A percentile compares a stretch with the other conserved stretches of the same genome.
phyloP scores from a whole-genome alignment of 805 yeast genomes.

The Yarrowia sp. region DNA sequence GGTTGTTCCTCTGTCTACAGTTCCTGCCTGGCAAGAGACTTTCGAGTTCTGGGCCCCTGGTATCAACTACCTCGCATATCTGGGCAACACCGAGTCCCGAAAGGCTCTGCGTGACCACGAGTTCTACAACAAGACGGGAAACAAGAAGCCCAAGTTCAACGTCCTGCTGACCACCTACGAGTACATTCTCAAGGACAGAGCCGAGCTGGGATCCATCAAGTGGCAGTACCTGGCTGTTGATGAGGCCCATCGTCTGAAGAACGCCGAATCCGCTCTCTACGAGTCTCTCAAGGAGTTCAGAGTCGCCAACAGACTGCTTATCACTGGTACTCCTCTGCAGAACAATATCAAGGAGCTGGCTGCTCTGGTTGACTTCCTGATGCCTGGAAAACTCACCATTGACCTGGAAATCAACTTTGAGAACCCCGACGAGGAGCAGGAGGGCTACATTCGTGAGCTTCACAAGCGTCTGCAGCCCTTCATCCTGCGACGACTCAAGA shows the following conservation, averaged over 20 bases:
- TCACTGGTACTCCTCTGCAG: constrained; percentile 98
- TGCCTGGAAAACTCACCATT: constrained; percentile 91
- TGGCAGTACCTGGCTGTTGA: constrained; percentile 99
- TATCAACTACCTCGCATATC: constrained; percentile 86
- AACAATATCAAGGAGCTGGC: constrained; percentile 95
- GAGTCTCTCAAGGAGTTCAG: constrained; percentile 85
- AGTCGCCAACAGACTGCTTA: constrained; percentile 81
- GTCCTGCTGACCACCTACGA: constrained; percentile 94
- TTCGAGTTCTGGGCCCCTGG: constrained; percentile 98
- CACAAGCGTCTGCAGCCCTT: constrained; percentile 89
- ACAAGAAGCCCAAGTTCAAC: constrained; percentile 83
- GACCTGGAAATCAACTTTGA: constrained; percentile 97
- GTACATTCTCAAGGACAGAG: constrained; percentile 87
- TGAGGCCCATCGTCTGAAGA: constrained; percentile 96
- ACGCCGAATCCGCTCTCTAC: constrained; percentile 90
- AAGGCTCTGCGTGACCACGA: constrained; percentile 83
- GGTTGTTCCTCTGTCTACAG: constrained; percentile 94
- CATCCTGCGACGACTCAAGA: constrained; percentile 89
- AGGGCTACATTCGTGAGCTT: constrained; percentile 81
- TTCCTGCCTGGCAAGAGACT: constrained; percentile 99
- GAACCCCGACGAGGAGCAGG: constrained; percentile 85
- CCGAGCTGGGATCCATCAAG: constrained; percentile 77
- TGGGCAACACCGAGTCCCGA: constrained; percentile 91
- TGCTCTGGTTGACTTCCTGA: constrained; percentile 89
- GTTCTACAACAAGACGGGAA: constrained; percentile 67